These are phyloP conservation scores for Leishmania braziliensis DNA, from an alignment of 208 protist genomes.

Conservation along the genomic window DNA sequence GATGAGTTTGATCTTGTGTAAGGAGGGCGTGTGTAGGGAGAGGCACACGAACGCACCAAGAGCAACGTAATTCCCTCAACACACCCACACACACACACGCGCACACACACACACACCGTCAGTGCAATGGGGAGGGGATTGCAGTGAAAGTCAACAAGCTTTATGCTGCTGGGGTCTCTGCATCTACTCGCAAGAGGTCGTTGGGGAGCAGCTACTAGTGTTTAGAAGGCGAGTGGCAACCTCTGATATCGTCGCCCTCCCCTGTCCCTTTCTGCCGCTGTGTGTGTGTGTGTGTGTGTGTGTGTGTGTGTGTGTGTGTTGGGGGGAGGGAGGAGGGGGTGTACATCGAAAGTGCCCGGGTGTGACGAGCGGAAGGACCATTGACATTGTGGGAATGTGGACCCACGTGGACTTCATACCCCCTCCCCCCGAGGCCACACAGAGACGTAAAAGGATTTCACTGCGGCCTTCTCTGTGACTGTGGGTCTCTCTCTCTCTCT, in stretches of 20 bases:
- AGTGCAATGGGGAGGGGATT: neutral
- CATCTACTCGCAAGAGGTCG: neutral
- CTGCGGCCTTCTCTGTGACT: too few relatives aligned
- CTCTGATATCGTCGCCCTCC: neutral
- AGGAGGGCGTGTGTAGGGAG: too few relatives aligned
- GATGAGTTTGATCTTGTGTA: conserved; percentile 81
- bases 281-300: neutral
- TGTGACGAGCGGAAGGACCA: too few relatives aligned
- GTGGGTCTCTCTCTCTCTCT: too few relatives aligned
- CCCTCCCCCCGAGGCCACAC: too few relatives aligned
- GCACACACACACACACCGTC: neutral
- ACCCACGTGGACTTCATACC: too few relatives aligned
- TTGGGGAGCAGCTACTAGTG: neutral
- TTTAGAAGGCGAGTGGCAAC: neutral
- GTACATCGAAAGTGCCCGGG: neutral
- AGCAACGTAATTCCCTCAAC: neutral
- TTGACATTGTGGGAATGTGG: too few relatives aligned
- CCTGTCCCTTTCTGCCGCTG: neutral
- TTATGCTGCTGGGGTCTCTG: neutral
- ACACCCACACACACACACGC: neutral
- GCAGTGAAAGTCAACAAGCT: neutral
- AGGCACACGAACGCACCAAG: neutral
- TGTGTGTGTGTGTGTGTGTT: neutral
- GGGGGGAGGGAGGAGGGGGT: neutral
- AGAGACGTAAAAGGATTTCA: too few relatives aligned